Evolutionary conservation across 352 stramenopile genomes (phyloP).

Genomic region (Pythium rhizo-oryzae): DNA sequence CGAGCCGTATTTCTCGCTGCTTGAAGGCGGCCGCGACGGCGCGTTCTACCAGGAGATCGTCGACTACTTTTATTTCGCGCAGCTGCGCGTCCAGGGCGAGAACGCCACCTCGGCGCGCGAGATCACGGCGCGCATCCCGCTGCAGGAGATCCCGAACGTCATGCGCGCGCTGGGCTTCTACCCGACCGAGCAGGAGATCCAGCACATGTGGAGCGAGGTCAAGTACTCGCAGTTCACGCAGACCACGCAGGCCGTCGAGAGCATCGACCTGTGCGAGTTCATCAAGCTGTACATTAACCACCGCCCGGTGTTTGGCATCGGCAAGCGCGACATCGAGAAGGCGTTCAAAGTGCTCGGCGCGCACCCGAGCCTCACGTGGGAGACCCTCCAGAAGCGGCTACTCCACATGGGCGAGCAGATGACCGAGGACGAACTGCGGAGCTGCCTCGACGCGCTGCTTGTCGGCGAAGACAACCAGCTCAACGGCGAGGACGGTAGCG

Average conservation of each 20-base stretch:
- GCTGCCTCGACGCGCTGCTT: constrained; percentile 75
- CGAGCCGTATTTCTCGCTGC: constrained; percentile 79
- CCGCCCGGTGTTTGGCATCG: constrained; percentile 86
- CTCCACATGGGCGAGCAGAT: constrained; percentile 80
- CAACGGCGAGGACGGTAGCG: constrained; percentile 15
- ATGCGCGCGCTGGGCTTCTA: constrained; percentile 94
- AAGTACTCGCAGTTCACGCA: constrained; percentile 83
- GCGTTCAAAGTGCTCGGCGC: constrained; percentile 65
- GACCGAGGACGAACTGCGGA: constrained; percentile 79
- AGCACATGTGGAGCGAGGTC: constrained; percentile 89
- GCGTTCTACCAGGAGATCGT: constrained; percentile 92
- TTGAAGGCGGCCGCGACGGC: constrained; percentile 84
- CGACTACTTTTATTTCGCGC: constrained; percentile 95
- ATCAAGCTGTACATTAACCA: constrained; percentile 95
- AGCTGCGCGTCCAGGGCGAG: constrained; percentile 92
- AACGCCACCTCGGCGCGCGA: constrained; percentile 73
- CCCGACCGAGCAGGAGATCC: constrained; percentile 90
- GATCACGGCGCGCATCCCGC: constrained; percentile 72
- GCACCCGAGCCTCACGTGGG: constrained; percentile 55
- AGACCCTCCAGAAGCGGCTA: constrained; percentile 62
- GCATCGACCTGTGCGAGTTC: constrained; percentile 71
- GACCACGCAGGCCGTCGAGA: constrained; percentile 70
- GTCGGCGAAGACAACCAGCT: constrained; percentile 36
- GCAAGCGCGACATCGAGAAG: constrained; percentile 75
- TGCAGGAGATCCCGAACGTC: constrained; percentile 91